Conservation (phyloP, 768 basidiomycete species). For the Tylopilus intermedius region DNA sequence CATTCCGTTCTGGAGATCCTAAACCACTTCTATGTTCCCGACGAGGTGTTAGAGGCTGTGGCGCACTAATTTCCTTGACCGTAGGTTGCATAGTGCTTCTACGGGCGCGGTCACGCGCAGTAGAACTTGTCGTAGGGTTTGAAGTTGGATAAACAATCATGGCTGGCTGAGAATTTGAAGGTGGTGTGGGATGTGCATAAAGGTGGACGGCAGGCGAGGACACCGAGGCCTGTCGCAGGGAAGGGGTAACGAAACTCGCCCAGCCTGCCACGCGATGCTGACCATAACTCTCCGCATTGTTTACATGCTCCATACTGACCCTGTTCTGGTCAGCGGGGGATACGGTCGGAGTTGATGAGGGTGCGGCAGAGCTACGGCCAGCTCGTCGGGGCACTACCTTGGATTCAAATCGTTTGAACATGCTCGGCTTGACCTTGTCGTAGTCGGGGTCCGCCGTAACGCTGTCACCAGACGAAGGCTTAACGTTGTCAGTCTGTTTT, state of each 20-base stretch:
- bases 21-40: conserved; percentile 26
- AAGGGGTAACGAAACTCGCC: conserved; percentile 60
- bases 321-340: conserved; percentile 23
- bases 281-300: conserved; percentile 35
- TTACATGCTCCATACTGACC: conserved; percentile 27
- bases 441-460: conserved; percentile 29
- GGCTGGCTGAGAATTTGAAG: conserved; percentile 47
- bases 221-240: conserved; percentile 63
- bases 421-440: conserved; percentile 40
- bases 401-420: conserved; percentile 46
- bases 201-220: conserved; percentile 72
- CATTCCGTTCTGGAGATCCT: conserved; percentile 23
- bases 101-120: conserved; percentile 41
- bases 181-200: conserved; percentile 51
- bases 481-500: conserved; percentile 43
- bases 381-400: conserved; percentile 47
- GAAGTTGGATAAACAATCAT: conserved; percentile 47
- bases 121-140: conserved; percentile 42
- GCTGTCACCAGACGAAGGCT: conserved; percentile 28
- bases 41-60: conserved; percentile 33
- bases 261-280: conserved; percentile 48
- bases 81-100: conserved; percentile 35
- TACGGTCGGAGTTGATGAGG: conserved; percentile 37
- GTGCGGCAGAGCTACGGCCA: conserved; percentile 38
- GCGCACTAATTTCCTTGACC: conserved; percentile 38